A percentile compares a stretch with the other conserved stretches of the same genome.
These are phyloP conservation scores for Veloporphyrellus conicus DNA, from an alignment of 1,284 basidiomycete species.

Conservation along the genomic window DNA sequence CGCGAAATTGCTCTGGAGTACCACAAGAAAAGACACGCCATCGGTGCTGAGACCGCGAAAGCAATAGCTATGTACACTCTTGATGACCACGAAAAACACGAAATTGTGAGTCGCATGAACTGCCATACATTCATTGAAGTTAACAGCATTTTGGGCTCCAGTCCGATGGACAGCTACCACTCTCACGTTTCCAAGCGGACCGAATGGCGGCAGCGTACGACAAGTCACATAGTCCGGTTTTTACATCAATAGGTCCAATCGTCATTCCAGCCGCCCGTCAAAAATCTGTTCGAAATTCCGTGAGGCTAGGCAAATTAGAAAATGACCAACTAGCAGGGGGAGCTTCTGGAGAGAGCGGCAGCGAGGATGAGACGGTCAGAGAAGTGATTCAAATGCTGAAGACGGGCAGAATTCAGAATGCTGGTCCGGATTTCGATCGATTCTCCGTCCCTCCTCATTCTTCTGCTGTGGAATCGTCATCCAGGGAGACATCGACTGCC, in stretches of 20 bases:
- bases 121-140: background rate
- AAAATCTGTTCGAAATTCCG: constrained; percentile 50
- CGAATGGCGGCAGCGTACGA: constrained; percentile 48
- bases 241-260: constrained; percentile 44
- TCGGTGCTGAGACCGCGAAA: constrained; percentile 50
- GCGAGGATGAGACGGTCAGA: constrained; percentile 50
- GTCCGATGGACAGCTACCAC: constrained; percentile 39
- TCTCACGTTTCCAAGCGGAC: constrained; percentile 62
- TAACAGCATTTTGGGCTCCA: constrained; percentile 10
- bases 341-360: constrained; percentile 51
- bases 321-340: constrained; percentile 53
- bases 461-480: background rate
- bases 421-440: constrained; percentile 41
- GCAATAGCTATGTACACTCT: constrained; percentile 49
- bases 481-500: background rate
- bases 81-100: constrained; percentile 40
- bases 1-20: constrained; percentile 73
- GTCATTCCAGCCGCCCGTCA: constrained; percentile 50
- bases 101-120: constrained; percentile 38
- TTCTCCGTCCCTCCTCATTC: background rate
- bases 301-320: constrained; percentile 61
- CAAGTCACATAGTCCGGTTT: constrained; percentile 31
- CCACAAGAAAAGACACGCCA: constrained; percentile 52
- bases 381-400: constrained; percentile 55
- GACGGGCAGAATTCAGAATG: constrained; percentile 56